Evolutionary conservation across 2,329 filamentous ascomycete species (phyloP).

Genomic region (Knufia fluminis): DNA sequence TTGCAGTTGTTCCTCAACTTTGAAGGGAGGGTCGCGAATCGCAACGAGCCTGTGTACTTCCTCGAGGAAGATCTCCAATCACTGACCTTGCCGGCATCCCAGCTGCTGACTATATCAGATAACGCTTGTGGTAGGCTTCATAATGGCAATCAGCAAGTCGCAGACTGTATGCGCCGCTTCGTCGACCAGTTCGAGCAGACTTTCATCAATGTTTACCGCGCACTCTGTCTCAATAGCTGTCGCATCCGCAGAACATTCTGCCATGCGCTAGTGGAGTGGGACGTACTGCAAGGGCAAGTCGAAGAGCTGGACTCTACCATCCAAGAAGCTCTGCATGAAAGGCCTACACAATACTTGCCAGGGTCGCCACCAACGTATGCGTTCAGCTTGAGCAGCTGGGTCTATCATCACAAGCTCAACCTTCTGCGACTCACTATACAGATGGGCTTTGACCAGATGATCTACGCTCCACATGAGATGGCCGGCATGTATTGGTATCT

Average conservation of each 20-base stretch:
- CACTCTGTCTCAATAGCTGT: slow-evolving; percentile 81
- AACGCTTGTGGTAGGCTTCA: neutral
- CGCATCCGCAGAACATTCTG: slow-evolving; percentile 81
- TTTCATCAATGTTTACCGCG: slow-evolving; percentile 75
- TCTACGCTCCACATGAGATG: slow-evolving; percentile 80
- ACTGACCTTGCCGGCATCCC: slow-evolving; percentile 53
- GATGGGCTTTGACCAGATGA: slow-evolving; percentile 84
- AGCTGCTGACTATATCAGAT: neutral
- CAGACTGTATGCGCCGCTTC: slow-evolving; percentile 35
- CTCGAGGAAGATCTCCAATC: slow-evolving; percentile 74
- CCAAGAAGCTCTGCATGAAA: slow-evolving; percentile 52
- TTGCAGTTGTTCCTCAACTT: slow-evolving; percentile 68
- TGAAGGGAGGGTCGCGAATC: slow-evolving; percentile 59
- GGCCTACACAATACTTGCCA: slow-evolving; percentile 45
- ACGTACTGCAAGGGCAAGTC: slow-evolving; percentile 66
- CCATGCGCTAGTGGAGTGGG: slow-evolving; percentile 75
- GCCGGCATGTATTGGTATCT: slow-evolving; percentile 88
- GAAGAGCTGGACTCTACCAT: slow-evolving; percentile 66
- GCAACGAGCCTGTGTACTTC: slow-evolving; percentile 61
- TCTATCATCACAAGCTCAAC: slow-evolving; percentile 79
- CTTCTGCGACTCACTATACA: slow-evolving; percentile 82
- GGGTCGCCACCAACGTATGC: slow-evolving; percentile 49
- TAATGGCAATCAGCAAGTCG: neutral
- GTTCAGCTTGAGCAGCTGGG: slow-evolving; percentile 77
- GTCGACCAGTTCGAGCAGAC: slow-evolving; percentile 50